Base-by-base conservation (phyloP, 2,329 filamentous ascomycete genomes). In the Metarhizium humberi region DNA sequence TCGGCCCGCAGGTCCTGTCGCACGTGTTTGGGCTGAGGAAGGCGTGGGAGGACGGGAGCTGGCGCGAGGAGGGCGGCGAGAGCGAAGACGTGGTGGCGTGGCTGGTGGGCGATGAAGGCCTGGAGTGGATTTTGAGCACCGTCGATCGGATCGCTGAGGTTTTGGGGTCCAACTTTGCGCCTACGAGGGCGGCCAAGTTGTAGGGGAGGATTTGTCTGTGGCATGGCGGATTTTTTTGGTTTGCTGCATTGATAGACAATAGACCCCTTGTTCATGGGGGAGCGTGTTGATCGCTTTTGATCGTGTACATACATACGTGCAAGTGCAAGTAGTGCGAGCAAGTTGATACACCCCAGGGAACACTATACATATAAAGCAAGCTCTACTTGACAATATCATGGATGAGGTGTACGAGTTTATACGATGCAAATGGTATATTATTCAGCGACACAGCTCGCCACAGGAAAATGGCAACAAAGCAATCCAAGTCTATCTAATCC, bases 11-110 rank as follows among this genome's bases (percentile, higher is more conserved):
- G 75, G 88, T 95, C 13, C 72, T 87, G 18, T 90, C 85, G 61
- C 90, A 95, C 70, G 78, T 94, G 0, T 92, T 91, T 72, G 90
- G 90, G 0, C 66, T 95, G 70, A 72, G 87, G 56, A 94, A 94
- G 74, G 87, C 83, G 1, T 77, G 87, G 52, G 82, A 87, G 59
- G 85, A 90, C 67, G 87, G 85, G 1, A 75, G 73, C 20, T 78
- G 78, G 71, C 63, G 58, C 10, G 71, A 71, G 38, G 63, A 60
- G 7, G 25, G 68, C 46, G 64, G 62, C 0, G 67, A 68, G 57
- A 71, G 64, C 2, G 67, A 73, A 36, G 68, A 72, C 57, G 62
- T 55, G 2, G 63, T 67, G n/a, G 56, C 61, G 52, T 76, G 74
- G 69, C 49, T 78, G 59, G 74, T 73, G 0, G 67, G 65, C 3